Conservation (phyloP, 1,284 basidiomycete species). For the Ganoderma lingzhi region DNA sequence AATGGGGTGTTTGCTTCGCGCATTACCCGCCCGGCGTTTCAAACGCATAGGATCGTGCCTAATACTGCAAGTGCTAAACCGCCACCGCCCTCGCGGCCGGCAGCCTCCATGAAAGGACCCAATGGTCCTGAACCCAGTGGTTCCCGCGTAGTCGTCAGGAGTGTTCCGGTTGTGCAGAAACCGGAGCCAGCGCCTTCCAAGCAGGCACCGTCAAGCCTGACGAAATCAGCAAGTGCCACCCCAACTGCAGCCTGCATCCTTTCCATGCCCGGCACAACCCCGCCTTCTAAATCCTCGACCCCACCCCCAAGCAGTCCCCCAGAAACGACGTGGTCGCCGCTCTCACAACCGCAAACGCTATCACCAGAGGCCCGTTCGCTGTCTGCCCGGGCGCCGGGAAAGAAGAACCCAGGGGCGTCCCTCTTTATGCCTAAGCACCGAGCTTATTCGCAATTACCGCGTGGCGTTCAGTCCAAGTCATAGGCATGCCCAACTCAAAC, state of each 20-base stretch:
- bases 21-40: constrained; percentile 57
- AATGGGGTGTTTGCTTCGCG: constrained; percentile 64
- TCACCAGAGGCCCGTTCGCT: constrained; percentile 21
- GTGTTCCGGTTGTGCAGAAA: constrained; percentile 36
- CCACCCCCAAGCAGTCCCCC: constrained; percentile 14
- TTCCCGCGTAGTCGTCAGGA: constrained; percentile 42
- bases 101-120: constrained; percentile 15
- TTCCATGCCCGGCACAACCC: constrained; percentile 14
- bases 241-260: not conserved
- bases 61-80: constrained; percentile 45
- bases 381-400: constrained; percentile 42
- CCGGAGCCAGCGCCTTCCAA: constrained; percentile 18
- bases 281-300: constrained; percentile 29
- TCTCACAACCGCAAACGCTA: constrained; percentile 8
- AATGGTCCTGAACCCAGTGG: constrained; percentile 16
- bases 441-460: constrained; percentile 62
- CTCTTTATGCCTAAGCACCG: constrained; percentile 82
- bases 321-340: constrained; percentile 4
- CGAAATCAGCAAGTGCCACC: constrained; percentile 4
- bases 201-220: constrained; percentile 9
- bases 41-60: constrained; percentile 49
- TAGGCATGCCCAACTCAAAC: constrained; percentile 12
- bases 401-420: constrained; percentile 70
- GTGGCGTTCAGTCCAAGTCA: constrained; percentile 29
- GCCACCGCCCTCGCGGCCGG: constrained; percentile 40